Evolutionary conservation across 2,329 filamentous ascomycete genomes (phyloP).

Genomic region (Aspergillus neotritici): DNA sequence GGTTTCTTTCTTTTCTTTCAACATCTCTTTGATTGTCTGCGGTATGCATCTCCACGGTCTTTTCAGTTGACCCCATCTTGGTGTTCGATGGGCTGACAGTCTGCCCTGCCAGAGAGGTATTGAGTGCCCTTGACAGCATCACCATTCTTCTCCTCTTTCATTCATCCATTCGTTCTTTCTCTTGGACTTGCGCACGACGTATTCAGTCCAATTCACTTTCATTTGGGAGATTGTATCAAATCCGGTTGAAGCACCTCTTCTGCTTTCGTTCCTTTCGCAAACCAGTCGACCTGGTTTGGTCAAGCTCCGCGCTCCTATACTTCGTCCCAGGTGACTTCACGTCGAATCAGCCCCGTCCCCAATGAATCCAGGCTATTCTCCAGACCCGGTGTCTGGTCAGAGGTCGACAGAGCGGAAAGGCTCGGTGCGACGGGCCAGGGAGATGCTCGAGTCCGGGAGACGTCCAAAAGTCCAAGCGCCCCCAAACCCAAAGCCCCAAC

Average conservation of each 20-base stretch:
- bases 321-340: not conserved
- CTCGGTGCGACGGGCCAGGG: constrained; percentile 32
- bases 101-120: constrained; percentile 23
- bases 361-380: constrained; percentile 6
- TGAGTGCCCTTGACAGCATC: constrained; percentile 25
- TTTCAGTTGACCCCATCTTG: not conserved
- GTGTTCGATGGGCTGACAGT: constrained; percentile 3
- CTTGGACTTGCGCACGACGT: constrained; percentile 15
- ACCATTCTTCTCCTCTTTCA: constrained; percentile 15
- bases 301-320: not conserved
- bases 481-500: constrained; percentile 8
- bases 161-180: constrained; percentile 12
- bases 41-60: constrained; percentile 3
- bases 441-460: constrained; percentile 29
- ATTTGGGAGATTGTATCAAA: too few species aligned
- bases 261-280: not conserved
- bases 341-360: constrained; percentile 8
- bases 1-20: not conserved
- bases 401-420: constrained; percentile 20
- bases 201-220: constrained; percentile 10
- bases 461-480: constrained; percentile 15
- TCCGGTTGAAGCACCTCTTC: not conserved
- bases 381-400: constrained; percentile 6
- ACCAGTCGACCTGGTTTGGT: constrained; percentile 10
- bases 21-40: not conserved